phyloP scores from a whole-genome alignment of 208 protist species.

The Leishmania gerbilli region DNA sequence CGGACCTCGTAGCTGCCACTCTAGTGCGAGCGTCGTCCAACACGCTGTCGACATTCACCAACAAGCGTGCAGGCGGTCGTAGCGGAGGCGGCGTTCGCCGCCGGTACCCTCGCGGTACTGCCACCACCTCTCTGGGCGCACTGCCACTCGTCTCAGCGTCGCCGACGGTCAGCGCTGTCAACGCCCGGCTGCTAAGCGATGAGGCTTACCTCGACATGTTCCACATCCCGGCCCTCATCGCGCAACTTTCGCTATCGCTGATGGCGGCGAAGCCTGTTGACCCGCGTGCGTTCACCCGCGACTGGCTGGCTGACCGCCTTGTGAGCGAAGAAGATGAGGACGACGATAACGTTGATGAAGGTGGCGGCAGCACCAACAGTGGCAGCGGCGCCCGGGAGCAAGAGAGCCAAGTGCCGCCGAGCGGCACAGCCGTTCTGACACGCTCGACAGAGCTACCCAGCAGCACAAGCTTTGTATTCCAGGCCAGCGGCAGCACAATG shows the following conservation, averaged over 20 bases:
- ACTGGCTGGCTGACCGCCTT: constrained; percentile 54
- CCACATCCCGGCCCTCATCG: constrained; percentile 49
- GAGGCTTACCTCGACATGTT: constrained; percentile 62
- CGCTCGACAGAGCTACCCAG: constrained; percentile 1
- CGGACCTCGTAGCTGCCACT: constrained; percentile 1
- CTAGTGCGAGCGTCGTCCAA: not conserved
- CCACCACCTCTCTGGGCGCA: constrained; percentile 4
- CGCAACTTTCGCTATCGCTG: constrained; percentile 53
- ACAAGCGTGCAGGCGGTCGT: not conserved
- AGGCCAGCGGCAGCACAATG: not conserved
- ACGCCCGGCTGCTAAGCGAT: constrained; percentile 36
- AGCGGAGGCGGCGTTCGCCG: not conserved
- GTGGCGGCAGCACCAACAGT: not conserved
- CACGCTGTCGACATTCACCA: not conserved
- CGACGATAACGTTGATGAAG: not conserved
- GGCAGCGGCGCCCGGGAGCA: not conserved
- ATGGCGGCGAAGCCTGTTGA: constrained; percentile 62
- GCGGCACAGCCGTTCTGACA: not conserved
- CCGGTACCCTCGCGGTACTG: not conserved
- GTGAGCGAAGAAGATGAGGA: constrained; percentile 36
- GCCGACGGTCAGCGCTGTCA: not conserved
- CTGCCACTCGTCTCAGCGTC: constrained; percentile 1
- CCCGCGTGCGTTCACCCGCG: constrained; percentile 55
- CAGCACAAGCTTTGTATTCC: constrained; percentile 11
- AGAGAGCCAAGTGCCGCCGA: not conserved